Conservation (phyloP, 225 moss, liverwort and hornwort genomes). For the Takakia lepidozioides region DNA sequence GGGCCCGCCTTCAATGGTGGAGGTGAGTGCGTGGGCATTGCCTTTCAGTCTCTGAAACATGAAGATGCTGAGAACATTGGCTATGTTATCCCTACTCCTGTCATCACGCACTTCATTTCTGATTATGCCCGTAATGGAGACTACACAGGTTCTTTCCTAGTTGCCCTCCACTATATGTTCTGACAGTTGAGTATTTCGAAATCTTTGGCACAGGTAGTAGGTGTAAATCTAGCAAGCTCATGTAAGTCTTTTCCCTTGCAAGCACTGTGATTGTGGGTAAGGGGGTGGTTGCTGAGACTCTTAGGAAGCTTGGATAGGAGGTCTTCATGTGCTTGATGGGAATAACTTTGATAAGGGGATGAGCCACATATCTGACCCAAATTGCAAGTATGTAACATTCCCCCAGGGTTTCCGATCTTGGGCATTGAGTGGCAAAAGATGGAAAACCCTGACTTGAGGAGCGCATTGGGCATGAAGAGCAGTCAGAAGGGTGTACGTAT, state of each 20-base stretch:
- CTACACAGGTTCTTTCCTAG: slow-evolving; percentile 85
- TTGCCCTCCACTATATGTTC: too few species aligned
- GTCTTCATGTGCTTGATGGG: too few species aligned
- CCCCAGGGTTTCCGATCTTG: slow-evolving; percentile 85
- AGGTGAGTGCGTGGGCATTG: slow-evolving; percentile 98
- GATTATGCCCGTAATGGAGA: slow-evolving; percentile 89
- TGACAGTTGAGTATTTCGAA: too few species aligned
- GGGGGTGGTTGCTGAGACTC: too few species aligned
- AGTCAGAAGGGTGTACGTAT: slow-evolving; percentile 94
- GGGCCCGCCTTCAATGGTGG: slow-evolving; percentile 97
- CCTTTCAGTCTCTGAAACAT: slow-evolving; percentile 96
- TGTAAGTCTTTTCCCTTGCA: too few species aligned
- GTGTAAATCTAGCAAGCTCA: too few species aligned
- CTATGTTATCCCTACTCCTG: slow-evolving; percentile 97
- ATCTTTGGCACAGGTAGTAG: too few species aligned
- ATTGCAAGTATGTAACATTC: too few species aligned
- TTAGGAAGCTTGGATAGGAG: too few species aligned
- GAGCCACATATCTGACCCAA: too few species aligned
- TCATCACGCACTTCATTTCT: slow-evolving; percentile 90
- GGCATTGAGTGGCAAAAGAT: slow-evolving; percentile 99
- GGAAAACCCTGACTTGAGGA: slow-evolving; percentile 97
- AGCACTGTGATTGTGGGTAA: too few species aligned
- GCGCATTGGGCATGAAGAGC: slow-evolving; percentile 87
- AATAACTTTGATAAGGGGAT: too few species aligned
- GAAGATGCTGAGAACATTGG: slow-evolving; percentile 99